Evolutionary conservation across 495 filamentous ascomycete species (phyloP).

Genomic region (Saxophila tyrrhenica): DNA sequence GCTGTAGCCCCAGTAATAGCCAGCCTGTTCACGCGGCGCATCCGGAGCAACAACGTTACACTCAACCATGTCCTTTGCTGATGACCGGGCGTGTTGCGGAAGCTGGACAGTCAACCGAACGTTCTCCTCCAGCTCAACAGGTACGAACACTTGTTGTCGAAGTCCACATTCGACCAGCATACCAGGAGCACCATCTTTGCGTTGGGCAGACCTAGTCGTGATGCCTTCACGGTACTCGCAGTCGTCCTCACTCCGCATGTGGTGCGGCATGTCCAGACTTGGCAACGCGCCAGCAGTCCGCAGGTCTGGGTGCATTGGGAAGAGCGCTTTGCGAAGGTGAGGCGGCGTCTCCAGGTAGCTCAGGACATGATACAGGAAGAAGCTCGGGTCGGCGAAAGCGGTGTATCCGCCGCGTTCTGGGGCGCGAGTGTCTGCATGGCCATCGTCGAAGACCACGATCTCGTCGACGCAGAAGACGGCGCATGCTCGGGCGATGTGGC

Average conservation of each 20-base stretch:
- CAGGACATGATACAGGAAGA: conserved; percentile 62
- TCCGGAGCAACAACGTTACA: conserved; percentile 45
- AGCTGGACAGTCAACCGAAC: conserved; percentile 59
- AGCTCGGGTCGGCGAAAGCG: conserved; percentile 50
- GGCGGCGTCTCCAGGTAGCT: conserved; percentile 67
- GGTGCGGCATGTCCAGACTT: conserved; percentile 66
- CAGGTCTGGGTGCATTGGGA: conserved; percentile 62
- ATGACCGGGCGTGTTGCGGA: conserved; percentile 9
- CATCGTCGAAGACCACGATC: conserved; percentile 62
- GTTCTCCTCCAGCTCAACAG: conserved; percentile 42
- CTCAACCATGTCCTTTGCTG: background rate
- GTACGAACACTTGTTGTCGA: conserved; percentile 38
- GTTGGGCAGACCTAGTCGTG: conserved; percentile 28
- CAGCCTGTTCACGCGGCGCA: conserved; percentile 50
- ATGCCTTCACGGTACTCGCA: conserved; percentile 63
- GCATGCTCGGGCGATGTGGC: conserved; percentile 57
- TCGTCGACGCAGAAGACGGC: conserved; percentile 72
- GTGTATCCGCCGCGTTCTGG: conserved; percentile 45
- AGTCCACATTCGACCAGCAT: conserved; percentile 53
- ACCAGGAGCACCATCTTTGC: background rate
- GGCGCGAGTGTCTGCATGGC: conserved; percentile 21
- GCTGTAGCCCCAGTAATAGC: conserved; percentile 69
- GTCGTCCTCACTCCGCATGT: conserved; percentile 54
- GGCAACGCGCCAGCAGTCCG: conserved; percentile 51
- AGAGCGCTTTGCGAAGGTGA: conserved; percentile 55